phyloP scores from a whole-genome alignment of 805 yeast species.

The Yueomyces sinensis region DNA sequence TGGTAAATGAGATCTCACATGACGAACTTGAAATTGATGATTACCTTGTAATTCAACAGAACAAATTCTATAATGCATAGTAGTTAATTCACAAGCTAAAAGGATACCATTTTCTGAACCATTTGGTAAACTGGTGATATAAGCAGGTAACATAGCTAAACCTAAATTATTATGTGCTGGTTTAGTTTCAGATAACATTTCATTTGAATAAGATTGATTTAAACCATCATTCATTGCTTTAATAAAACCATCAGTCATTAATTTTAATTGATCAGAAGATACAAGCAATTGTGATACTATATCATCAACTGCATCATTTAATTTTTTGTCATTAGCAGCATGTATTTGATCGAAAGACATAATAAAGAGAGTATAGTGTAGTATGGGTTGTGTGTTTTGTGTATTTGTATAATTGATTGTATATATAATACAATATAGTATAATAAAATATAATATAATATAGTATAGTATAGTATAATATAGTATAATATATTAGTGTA shows the following conservation, averaged over 20 bases:
- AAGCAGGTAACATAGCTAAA: slow-evolving; percentile 90
- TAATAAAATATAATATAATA: too few relatives aligned
- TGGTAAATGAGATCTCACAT: slow-evolving; percentile 71
- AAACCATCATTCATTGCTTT: slow-evolving; percentile 51
- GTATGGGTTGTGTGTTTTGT: background rate
- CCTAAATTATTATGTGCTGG: slow-evolving; percentile 13
- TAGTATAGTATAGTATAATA: too few relatives aligned
- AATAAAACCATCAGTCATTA: slow-evolving; percentile 37
- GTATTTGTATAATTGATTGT: background rate
- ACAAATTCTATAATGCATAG: slow-evolving; percentile 91
- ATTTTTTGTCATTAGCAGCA: slow-evolving; percentile 10
- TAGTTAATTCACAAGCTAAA: slow-evolving; percentile 90
- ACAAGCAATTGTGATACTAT: slow-evolving; percentile 18
- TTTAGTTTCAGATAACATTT: slow-evolving; percentile 19
- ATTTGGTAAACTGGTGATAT: slow-evolving; percentile 71
- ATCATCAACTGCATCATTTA: slow-evolving; percentile 15
- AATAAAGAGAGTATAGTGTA: background rate
- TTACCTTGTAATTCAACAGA: slow-evolving; percentile 67
- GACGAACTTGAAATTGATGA: slow-evolving; percentile 62
- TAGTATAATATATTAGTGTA: too few relatives aligned
- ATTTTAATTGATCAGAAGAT: slow-evolving; percentile 13
- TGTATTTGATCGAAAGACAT: slow-evolving; percentile 23
- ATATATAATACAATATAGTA: too few relatives aligned
- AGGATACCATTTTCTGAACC: slow-evolving; percentile 77
- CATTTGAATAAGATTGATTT: slow-evolving; percentile 8